A percentile compares a stretch with the other conserved stretches of the same genome.
Conservation (phyloP, 768 basidiomycete species). For the Mycena galericulata region DNA sequence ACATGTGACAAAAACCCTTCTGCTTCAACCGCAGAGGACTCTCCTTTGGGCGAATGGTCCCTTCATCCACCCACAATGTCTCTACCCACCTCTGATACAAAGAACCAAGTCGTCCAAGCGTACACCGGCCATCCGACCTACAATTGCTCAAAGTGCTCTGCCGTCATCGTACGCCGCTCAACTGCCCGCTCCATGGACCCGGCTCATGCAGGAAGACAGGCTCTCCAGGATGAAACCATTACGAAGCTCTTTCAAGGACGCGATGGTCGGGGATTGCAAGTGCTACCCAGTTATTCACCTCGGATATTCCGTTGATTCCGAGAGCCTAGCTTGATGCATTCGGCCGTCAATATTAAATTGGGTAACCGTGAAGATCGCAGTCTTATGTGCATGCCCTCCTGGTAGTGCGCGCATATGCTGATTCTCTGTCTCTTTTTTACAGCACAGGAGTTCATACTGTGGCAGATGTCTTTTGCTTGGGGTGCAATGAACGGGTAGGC, state of each 20-base stretch:
- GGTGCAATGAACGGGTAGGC: slow-evolving; percentile 82
- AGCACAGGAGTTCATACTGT: slow-evolving; percentile 88
- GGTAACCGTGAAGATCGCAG: slow-evolving; percentile 81
- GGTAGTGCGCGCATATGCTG: slow-evolving; percentile 10
- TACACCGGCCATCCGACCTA: slow-evolving; percentile 78
- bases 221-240: slow-evolving; percentile 86
- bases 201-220: slow-evolving; percentile 50
- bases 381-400: slow-evolving; percentile 62
- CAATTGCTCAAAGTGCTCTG: slow-evolving; percentile 76
- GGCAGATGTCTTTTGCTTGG: slow-evolving; percentile 82
- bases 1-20: background rate
- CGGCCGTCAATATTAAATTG: slow-evolving; percentile 79
- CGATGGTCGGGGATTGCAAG: slow-evolving; percentile 85
- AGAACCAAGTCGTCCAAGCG: slow-evolving; percentile 67
- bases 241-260: slow-evolving; percentile 88
- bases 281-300: slow-evolving; percentile 1
- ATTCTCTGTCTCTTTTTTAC: slow-evolving; percentile 16
- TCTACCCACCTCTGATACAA: slow-evolving; percentile 53
- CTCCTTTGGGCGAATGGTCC: slow-evolving; percentile 22
- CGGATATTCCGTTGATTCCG: slow-evolving; percentile 9
- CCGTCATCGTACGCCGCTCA: slow-evolving; percentile 67
- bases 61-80: slow-evolving; percentile 32
- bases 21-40: slow-evolving; percentile 7
- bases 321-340: slow-evolving; percentile 73
- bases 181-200: background rate